A percentile compares a stretch with the other conserved stretches of the same genome.
These are phyloP conservation scores for Heritiera littoralis DNA, from an alignment of 345 rosid species.

Conservation along the genomic window DNA sequence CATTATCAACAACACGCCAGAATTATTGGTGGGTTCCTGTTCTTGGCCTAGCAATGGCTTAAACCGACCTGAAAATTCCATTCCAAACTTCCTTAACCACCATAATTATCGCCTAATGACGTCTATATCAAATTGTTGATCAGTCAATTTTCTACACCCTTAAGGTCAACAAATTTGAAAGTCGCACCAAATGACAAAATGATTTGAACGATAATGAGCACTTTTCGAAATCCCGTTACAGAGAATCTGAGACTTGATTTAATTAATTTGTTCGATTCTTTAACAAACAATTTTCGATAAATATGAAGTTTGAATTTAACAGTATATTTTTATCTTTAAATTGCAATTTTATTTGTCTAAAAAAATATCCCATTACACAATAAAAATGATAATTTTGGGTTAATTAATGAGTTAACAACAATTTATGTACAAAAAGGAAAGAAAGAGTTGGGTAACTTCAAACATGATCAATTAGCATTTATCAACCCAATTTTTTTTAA, in stretches of 20 bases:
- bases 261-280: too few relatives aligned
- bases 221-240: neutral
- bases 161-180: neutral
- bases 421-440: neutral
- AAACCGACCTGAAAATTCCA: neutral
- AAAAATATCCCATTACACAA: neutral
- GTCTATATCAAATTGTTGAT: neutral
- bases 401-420: conserved; percentile 15
- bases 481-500: conserved; percentile 45
- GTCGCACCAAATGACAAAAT: neutral
- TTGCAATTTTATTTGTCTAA: too few relatives aligned
- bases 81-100: neutral
- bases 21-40: neutral
- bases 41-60: neutral
- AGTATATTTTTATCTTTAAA: too few relatives aligned
- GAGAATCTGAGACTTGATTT: too few relatives aligned
- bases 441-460: neutral
- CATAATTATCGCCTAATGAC: neutral
- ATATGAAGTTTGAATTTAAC: too few relatives aligned
- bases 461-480: conserved; percentile 39
- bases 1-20: neutral
- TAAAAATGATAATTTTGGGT: neutral
- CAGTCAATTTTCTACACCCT: neutral
- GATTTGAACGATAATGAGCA: neutral
- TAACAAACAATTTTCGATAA: too few relatives aligned